Evolutionary conservation across 2,329 filamentous ascomycete genomes (phyloP).

Genomic region (Alternaria infectoria): DNA sequence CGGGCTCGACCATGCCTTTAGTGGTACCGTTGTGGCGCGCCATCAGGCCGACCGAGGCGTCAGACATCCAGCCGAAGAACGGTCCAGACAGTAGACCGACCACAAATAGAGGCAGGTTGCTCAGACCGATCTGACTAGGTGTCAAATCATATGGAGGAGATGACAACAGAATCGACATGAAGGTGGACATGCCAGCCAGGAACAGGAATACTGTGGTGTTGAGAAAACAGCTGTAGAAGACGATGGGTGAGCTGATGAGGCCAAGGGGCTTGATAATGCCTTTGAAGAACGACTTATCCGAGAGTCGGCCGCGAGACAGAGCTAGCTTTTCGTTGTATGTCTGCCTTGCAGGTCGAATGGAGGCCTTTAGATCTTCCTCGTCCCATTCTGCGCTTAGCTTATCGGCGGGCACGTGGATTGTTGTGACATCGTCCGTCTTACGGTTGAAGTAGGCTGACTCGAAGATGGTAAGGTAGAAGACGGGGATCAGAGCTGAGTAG

Average conservation of each 20-base stretch:
- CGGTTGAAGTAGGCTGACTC: slow-evolving; percentile 18
- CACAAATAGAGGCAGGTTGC: slow-evolving; percentile 16
- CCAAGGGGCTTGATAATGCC: slow-evolving; percentile 16
- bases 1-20: slow-evolving; percentile 18
- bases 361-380: slow-evolving; percentile 11
- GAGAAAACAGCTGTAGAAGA: slow-evolving; percentile 20
- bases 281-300: slow-evolving; percentile 17
- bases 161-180: slow-evolving; percentile 18
- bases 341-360: neutral
- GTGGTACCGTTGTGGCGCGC: slow-evolving; percentile 14
- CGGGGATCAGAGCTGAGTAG: slow-evolving; percentile 7
- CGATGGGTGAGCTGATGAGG: slow-evolving; percentile 14
- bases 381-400: slow-evolving; percentile 14
- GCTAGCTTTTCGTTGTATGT: slow-evolving; percentile 10
- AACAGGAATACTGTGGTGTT: slow-evolving; percentile 14
- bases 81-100: slow-evolving; percentile 12
- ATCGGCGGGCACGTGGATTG: slow-evolving; percentile 1
- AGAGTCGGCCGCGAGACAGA: slow-evolving; percentile 9
- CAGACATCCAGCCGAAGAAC: slow-evolving; percentile 19
- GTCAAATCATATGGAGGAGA: slow-evolving; percentile 15
- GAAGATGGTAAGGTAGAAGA: slow-evolving; percentile 17
- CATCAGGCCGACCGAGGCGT: slow-evolving; percentile 12
- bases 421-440: slow-evolving; percentile 1
- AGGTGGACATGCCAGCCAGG: slow-evolving; percentile 14
- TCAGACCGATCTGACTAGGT: slow-evolving; percentile 18